A percentile compares a stretch with the other conserved stretches of the same genome.
These are phyloP conservation scores for Mycena citricolor DNA, from an alignment of 1,284 basidiomycete genomes.

Conservation along the genomic window DNA sequence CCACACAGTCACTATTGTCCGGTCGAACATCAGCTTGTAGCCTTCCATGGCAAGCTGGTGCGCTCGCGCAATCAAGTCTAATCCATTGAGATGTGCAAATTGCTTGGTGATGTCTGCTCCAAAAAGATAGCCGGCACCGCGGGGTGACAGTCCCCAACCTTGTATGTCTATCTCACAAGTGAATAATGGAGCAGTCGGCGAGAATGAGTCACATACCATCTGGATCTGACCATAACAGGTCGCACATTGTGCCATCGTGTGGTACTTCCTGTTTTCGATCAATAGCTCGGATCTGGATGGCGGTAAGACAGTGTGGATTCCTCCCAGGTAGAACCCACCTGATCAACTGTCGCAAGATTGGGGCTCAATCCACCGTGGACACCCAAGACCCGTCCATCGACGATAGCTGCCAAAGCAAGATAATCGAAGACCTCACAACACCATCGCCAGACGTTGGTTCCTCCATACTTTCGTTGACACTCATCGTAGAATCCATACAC, in stretches of 20 bases:
- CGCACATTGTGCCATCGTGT: conserved; percentile 99
- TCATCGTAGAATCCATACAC: conserved; percentile 99
- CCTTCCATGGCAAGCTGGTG: conserved; percentile 98
- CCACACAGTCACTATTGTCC: conserved; percentile 97
- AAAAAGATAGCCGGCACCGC: conserved; percentile 95
- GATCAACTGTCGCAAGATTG: conserved; percentile 80
- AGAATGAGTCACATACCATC: conserved; percentile 61
- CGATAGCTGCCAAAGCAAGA: conserved; percentile 89
- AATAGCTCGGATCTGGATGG: conserved; percentile 85
- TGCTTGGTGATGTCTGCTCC: conserved; percentile 89
- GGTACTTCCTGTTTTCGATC: conserved; percentile 98
- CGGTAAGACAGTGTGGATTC: no score
- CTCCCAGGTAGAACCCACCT: conserved; percentile 67
- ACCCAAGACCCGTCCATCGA: conserved; percentile 84
- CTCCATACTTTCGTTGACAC: conserved; percentile 95
- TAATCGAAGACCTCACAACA: conserved; percentile 99
- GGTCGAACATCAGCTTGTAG: conserved; percentile 98
- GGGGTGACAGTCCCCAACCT: conserved; percentile 96
- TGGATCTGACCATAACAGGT: conserved; percentile 97
- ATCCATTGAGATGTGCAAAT: conserved; percentile 89
- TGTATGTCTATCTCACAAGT: conserved; percentile 73
- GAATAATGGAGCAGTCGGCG: conserved; percentile 1
- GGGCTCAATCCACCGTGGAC: conserved; percentile 90
- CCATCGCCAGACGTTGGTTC: conserved; percentile 95
- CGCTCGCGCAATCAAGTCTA: conserved; percentile 94